Evolutionary conservation across 2,329 filamentous ascomycete genomes (phyloP), one percentile per base, ranked within the genome.

Genomic region (Ceratocystis papillata): DNA sequence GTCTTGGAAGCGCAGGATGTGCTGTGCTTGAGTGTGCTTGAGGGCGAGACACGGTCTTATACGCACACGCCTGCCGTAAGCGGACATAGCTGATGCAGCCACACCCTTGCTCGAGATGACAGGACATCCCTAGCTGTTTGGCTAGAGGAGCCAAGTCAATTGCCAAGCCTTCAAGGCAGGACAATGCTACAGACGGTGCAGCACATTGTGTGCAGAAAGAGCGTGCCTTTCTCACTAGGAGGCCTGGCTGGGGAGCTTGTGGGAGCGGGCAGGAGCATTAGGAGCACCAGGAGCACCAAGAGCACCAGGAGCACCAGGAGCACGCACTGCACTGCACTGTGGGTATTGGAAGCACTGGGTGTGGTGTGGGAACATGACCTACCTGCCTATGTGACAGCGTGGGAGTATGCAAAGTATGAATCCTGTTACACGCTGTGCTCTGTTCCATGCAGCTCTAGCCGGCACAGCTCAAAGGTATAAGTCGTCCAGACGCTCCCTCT

Each of bases 71-170:
- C 28, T n/a, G 25, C 5, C 7, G 6, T 8, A 20, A 15, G 33
- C 28, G 4, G 28, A 7, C 28, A 5, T 3, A 25, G 20, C 37
- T 30, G 17, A 20, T 50, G 30, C 10, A 65, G 6, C 22, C 46
- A 59, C 63, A 59, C 63, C 63, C 63, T 5, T 12, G 5, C 33
- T 55, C 44, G 63, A 65, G 63, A 65, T 65, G 48, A 65, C 63
- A 65, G 63, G 63, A 60, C 63, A 41, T 33, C 5, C 63, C 63
- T 59, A 59, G 55, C 28, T 60, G 63, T 65, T 65, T 60, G 53
- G 53, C 55, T 59, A 59, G 30, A 59, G 55, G 55, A 59, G 55
- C 55, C 55, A 59, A 59, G 55, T 37, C 55, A 22, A 59, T 17
- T 30, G 55, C 55, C 55, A 59, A 59, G 55, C 55, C 17, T 37